Evolutionary conservation across 768 basidiomycete genomes (phyloP), one percentile per base, ranked within the genome.

Genomic region (Suillus subluteus): DNA sequence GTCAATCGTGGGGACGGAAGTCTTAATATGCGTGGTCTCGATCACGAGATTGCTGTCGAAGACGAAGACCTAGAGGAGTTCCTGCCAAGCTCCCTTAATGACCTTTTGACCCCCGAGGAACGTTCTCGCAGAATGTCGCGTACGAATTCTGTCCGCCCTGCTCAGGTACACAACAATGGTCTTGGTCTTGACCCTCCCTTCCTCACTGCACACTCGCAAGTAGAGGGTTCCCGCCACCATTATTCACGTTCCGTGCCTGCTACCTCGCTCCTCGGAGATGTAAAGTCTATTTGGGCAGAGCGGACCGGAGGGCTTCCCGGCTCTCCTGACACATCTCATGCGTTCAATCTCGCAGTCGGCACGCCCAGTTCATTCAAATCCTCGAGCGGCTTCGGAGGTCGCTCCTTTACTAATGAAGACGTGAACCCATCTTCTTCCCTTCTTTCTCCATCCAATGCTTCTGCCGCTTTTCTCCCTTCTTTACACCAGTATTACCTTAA

Each of bases 21-120:
- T 44, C n/a, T 68, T 32, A 71, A 64, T 55, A 13, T 75, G 26
- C 67, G 84, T 79, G 69, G 56, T 54, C 40, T 65, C 69, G 40
- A 68, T 71, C 56, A 78, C 76, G 85, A 84, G 21, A 77, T 79
- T 43, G 86, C 86, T 0, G 84, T 83, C 8, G 88, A 89, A 23
- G 91, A 91, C 59, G 94, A 89, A 55, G 93, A 96, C 70, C 74
- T 94, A 58, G 94, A 95, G 73, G 96, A 95, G 65, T 92, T 98
- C 75, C 76, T 99, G 38, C 97, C 97, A 0, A 89, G 92, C 64
- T 93, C 91, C 5, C 80, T 99, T 58, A 94, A 89, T 35, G 96
- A 98, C 67, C 83, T 99, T 8, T 81, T 99, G 58, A 97, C 96
- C 0, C 93, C 94, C 0, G 91, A 90, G 70, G 97, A 98, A 79